Percentiles rank a stretch among this genome's conserved stretches.
phyloP scores from a whole-genome alignment of 2,329 filamentous ascomycete genomes.

The Pestalotiopsis sp. region DNA sequence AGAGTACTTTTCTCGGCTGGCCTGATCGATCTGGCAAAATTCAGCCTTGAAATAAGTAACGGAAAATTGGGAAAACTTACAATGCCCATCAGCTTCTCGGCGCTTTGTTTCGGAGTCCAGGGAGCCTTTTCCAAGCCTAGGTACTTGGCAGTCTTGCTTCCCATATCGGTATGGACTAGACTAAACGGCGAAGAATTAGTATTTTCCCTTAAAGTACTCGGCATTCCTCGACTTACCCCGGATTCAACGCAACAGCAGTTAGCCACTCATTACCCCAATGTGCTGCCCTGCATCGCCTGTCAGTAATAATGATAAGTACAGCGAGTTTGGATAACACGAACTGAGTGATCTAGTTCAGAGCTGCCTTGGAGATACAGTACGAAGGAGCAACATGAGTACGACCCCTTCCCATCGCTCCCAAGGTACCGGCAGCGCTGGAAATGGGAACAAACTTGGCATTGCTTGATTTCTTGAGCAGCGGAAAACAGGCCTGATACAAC shows the following conservation, averaged over 20 bases:
- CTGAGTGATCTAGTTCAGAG: slow-evolving; percentile 31
- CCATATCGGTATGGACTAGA: slow-evolving; percentile 18
- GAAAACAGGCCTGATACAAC: slow-evolving; percentile 31
- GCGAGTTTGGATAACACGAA: background rate
- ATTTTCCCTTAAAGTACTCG: background rate
- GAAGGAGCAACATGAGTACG: slow-evolving; percentile 19
- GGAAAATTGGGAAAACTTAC: slow-evolving; percentile 9
- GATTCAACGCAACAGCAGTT: slow-evolving; percentile 15
- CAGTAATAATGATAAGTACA: background rate
- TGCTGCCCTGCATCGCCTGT: slow-evolving; percentile 11
- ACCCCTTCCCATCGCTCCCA: slow-evolving; percentile 19
- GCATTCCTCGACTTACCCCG: slow-evolving; percentile 14
- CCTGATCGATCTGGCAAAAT: background rate
- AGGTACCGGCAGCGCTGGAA: slow-evolving; percentile 26
- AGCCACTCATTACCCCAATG: slow-evolving; percentile 19
- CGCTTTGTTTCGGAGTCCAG: slow-evolving; percentile 19
- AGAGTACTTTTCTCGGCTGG: slow-evolving; percentile 1
- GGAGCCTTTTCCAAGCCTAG: slow-evolving; percentile 19
- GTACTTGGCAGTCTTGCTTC: slow-evolving; percentile 17
- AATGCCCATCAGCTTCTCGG: slow-evolving; percentile 17
- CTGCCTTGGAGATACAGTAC: slow-evolving; percentile 32
- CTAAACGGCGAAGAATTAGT: background rate
- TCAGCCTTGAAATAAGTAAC: background rate
- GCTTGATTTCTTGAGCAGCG: slow-evolving; percentile 29
- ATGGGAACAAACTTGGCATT: slow-evolving; percentile 33